Evolutionary conservation across 345 rosid species (phyloP).

Genomic region (Zanthoxylum bungeanum): DNA sequence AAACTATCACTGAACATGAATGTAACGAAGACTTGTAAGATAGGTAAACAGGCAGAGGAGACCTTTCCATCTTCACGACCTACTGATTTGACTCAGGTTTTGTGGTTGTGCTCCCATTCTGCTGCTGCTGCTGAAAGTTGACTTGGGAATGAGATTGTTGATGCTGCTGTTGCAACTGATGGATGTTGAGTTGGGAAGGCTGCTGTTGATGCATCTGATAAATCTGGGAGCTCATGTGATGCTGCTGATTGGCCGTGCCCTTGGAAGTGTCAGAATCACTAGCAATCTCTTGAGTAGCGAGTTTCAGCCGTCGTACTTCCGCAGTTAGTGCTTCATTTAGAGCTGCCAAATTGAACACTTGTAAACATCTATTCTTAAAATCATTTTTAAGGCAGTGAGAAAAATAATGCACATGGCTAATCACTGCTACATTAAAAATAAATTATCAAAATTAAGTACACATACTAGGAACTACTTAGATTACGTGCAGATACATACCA

Average conservation of each 20-base stretch:
- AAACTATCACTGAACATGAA: constrained; percentile 13
- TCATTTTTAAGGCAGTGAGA: not conserved
- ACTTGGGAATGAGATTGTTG: constrained; percentile 26
- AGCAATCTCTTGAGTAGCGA: constrained; percentile 36
- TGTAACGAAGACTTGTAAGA: not conserved
- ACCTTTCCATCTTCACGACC: constrained; percentile 14
- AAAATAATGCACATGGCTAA: no score
- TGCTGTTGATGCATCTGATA: constrained; percentile 47
- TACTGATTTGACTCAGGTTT: constrained; percentile 61
- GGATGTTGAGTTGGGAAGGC: constrained; percentile 38
- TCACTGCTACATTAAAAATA: not conserved
- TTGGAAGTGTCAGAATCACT: constrained; percentile 46
- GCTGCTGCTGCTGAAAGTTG: constrained; percentile 37
- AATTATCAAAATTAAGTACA: not conserved
- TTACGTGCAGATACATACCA: not conserved
- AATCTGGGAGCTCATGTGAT: constrained; percentile 40
- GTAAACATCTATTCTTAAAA: not conserved
- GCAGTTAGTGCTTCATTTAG: constrained; percentile 57
- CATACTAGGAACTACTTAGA: not conserved
- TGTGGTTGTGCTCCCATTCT: constrained; percentile 38
- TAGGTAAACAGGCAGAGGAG: not conserved
- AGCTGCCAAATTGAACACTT: constrained; percentile 32
- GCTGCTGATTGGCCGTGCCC: constrained; percentile 44
- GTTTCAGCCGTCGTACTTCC: constrained; percentile 60
- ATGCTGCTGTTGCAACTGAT: constrained; percentile 42